These are phyloP conservation scores for Paraconiothyrium sp. DNA, from an alignment of 2,329 filamentous ascomycete species.

Conservation along the genomic window DNA sequence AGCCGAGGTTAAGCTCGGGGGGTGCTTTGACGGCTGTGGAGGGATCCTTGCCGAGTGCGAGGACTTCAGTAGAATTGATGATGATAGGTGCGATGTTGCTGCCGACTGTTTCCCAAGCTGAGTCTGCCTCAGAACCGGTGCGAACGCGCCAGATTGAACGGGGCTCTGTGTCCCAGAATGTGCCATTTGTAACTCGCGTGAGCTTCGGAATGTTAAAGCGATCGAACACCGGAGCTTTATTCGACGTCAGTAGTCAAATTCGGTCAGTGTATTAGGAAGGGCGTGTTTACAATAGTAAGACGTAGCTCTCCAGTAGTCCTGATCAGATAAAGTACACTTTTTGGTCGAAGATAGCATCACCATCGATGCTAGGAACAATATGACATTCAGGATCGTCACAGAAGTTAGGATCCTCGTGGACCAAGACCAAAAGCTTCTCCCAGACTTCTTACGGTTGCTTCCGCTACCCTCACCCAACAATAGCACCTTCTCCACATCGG, in stretches of 20 bases:
- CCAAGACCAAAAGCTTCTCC: conserved; percentile 1
- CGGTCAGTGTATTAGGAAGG: background rate
- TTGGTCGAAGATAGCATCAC: conserved; percentile 8
- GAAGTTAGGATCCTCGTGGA: background rate
- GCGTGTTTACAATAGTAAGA: conserved; percentile 16
- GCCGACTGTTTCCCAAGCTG: conserved; percentile 17
- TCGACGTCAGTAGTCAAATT: background rate
- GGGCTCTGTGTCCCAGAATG: conserved; percentile 16
- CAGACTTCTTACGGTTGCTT: background rate
- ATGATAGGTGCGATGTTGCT: conserved; percentile 20
- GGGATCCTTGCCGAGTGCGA: conserved; percentile 21
- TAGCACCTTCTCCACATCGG: conserved; percentile 14
- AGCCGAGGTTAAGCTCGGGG: conserved; percentile 12
- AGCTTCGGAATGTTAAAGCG: conserved; percentile 17
- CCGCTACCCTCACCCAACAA: conserved; percentile 1
- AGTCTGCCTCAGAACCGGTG: conserved; percentile 15
- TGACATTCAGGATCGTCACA: conserved; percentile 9
- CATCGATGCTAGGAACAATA: conserved; percentile 7
- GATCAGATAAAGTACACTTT: background rate
- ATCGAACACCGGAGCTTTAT: conserved; percentile 19
- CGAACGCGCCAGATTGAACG: conserved; percentile 16
- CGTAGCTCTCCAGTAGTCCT: conserved; percentile 19
- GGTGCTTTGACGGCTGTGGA: conserved; percentile 17
- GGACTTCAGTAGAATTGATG: conserved; percentile 16
- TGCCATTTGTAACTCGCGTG: conserved; percentile 16